phyloP scores from a whole-genome alignment of 805 yeast genomes.

The Starmerella ratchasimensis region DNA sequence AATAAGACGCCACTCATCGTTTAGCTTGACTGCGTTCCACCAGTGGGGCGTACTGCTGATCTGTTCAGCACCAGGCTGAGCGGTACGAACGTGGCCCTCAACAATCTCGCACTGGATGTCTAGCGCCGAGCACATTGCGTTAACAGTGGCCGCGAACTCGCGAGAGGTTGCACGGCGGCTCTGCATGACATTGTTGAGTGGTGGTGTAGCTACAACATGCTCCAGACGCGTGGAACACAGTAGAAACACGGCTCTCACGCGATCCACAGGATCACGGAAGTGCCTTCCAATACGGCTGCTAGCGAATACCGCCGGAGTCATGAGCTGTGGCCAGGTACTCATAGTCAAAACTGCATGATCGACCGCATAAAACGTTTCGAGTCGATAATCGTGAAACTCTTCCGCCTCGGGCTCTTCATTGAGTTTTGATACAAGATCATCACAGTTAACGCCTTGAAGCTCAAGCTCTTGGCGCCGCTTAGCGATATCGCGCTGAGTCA shows the following conservation, averaged over 20 bases:
- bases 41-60: slow-evolving; percentile 42
- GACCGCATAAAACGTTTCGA: slow-evolving; percentile 22
- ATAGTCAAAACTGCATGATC: slow-evolving; percentile 23
- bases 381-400: slow-evolving; percentile 20
- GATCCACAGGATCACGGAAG: slow-evolving; percentile 42
- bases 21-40: slow-evolving; percentile 71
- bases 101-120: slow-evolving; percentile 65
- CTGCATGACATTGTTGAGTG: slow-evolving; percentile 24
- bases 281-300: slow-evolving; percentile 39
- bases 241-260: slow-evolving; percentile 49
- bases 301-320: slow-evolving; percentile 44
- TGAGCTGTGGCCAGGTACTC: slow-evolving; percentile 29
- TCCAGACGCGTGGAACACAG: slow-evolving; percentile 49
- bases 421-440: slow-evolving; percentile 12
- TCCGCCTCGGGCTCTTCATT: slow-evolving; percentile 2
- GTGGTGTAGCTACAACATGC: slow-evolving; percentile 28
- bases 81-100: slow-evolving; percentile 68
- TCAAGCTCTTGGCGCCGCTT: slow-evolving; percentile 45
- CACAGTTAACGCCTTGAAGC: slow-evolving; percentile 18
- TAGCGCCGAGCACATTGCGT: slow-evolving; percentile 53
- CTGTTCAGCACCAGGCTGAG: slow-evolving; percentile 23
- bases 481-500: slow-evolving; percentile 52
- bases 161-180: slow-evolving; percentile 47
- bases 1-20: slow-evolving; percentile 65
- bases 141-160: slow-evolving; percentile 66